Evolutionary conservation across 2,329 filamentous ascomycete species (phyloP), one percentile per base, ranked within the genome.

Genomic region (Claviceps capensis): DNA sequence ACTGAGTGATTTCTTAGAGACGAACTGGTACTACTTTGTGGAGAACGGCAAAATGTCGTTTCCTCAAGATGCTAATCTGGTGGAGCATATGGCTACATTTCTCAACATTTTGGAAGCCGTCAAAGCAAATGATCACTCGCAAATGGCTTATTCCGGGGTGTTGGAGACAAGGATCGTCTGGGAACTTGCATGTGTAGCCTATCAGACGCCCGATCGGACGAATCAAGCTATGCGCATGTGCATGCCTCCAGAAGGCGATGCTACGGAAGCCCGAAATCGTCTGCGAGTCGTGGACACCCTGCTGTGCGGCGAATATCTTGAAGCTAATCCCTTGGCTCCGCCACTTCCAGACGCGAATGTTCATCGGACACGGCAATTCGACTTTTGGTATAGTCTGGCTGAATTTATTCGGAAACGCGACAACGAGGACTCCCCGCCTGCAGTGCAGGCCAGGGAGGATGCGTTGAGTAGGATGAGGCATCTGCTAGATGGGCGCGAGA

Each of bases 331-430:
- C 7, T 71, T 83, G 48, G 71, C 70, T 5, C 66, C 69, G 23
- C 77, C 69, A 66, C 70, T 75, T 19, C 67, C 70, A 55, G 71
- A 72, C 55, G 69, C 72, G 26, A 76, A 79, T 56, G 72, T 75
- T 54, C 71, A 80, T 52, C 73, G 75, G 52, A 70, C 72, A 37
- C 74, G 82, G 36, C 83, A 90, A 58, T 72, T 86, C 50, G 81
- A 87, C 54, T 95, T 95, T 67, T 96, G 90, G 90, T 80, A 83
- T 62, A 76, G 79, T 26, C 73, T 95, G 16, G 88, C 82, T 49
- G 78, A 85, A 55, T 79, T 82, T 41, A 70, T 82, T 19, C 78
- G 76, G 40, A 63, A 69, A 34, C 77, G 82, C 56, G 80, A 86
- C 54, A 76, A 82, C 40, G 71, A 76, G 47, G 69, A 69, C 36